Conservation (phyloP, 2,329 filamentous ascomycete species). For the Fusarium irregulare region DNA sequence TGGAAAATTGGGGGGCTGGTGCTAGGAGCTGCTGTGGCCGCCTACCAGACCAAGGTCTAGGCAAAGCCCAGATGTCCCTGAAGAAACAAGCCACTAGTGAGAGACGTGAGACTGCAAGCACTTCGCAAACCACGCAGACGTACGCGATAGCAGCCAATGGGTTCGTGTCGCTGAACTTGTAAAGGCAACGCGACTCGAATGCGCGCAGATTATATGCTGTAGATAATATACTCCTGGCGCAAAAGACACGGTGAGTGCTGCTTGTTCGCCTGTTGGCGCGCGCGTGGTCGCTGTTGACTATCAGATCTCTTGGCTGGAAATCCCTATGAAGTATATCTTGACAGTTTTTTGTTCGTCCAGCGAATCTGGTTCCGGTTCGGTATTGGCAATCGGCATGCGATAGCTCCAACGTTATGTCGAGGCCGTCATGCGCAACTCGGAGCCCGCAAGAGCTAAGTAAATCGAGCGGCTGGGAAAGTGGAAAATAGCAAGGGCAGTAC, state of each 20-base stretch:
- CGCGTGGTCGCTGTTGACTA: neutral
- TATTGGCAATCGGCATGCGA: slow-evolving; percentile 23
- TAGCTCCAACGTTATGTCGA: slow-evolving; percentile 26
- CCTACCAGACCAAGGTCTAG: slow-evolving; percentile 33
- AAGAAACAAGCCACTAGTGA: slow-evolving; percentile 29
- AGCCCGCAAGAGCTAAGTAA: slow-evolving; percentile 23
- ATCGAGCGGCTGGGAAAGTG: slow-evolving; percentile 32
- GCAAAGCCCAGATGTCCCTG: slow-evolving; percentile 14
- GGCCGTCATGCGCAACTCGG: slow-evolving; percentile 27
- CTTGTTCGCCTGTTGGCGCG: slow-evolving; percentile 15
- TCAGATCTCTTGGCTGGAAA: neutral
- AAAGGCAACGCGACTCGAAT: slow-evolving; percentile 3
- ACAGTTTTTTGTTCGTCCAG: slow-evolving; percentile 9
- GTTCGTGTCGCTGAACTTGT: slow-evolving; percentile 8
- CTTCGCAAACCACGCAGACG: slow-evolving; percentile 29
- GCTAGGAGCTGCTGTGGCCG: slow-evolving; percentile 30
- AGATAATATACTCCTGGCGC: neutral
- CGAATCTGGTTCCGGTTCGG: slow-evolving; percentile 9
- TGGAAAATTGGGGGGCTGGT: slow-evolving; percentile 39
- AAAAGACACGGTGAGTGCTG: neutral
- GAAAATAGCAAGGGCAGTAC: slow-evolving; percentile 32
- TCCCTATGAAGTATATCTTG: neutral
- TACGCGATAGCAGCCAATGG: slow-evolving; percentile 20
- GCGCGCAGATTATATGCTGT: slow-evolving; percentile 20
- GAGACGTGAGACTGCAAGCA: slow-evolving; percentile 25